Percentiles rank a stretch among this genome's conserved stretches.
Conservation (phyloP, 305 asterid species). For the Petunia hybrid region DNA sequence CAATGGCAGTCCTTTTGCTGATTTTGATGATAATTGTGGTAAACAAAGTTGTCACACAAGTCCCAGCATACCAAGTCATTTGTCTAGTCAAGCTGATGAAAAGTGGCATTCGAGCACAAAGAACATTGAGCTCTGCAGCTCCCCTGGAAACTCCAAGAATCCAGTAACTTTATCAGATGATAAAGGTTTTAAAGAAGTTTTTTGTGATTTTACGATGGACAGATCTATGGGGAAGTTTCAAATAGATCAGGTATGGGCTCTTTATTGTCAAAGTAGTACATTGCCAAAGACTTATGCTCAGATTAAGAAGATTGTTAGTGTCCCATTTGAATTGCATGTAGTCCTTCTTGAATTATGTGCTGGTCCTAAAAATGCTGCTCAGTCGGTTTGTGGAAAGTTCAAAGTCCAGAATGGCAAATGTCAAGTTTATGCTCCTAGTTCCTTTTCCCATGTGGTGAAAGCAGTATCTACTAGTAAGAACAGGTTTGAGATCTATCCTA, state of each 20-base stretch:
- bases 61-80: conserved; percentile 13
- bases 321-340: conserved; percentile 37
- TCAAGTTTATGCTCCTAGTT: conserved; percentile 19
- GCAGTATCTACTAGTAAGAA: conserved; percentile 6
- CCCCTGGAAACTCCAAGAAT: conserved; percentile 22
- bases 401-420: conserved; percentile 14
- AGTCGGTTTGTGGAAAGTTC: conserved; percentile 37
- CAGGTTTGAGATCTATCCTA: conserved; percentile 33
- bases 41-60: background rate
- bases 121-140: conserved; percentile 24
- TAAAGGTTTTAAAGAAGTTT: conserved; percentile 26
- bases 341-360: conserved; percentile 31
- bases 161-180: conserved; percentile 29
- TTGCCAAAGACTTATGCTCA: conserved; percentile 42
- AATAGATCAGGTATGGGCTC: conserved; percentile 43
- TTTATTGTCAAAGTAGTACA: conserved; percentile 34
- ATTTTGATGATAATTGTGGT: conserved; percentile 26
- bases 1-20: conserved; percentile 14
- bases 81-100: conserved; percentile 14
- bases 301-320: conserved; percentile 35
- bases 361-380: background rate
- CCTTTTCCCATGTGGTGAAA: conserved; percentile 42
- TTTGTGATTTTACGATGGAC: conserved; percentile 36
- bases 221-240: conserved; percentile 33
- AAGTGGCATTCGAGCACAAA: conserved; percentile 15